These are phyloP conservation scores for Erigeron philadelphicus DNA, from an alignment of 140 eudicot species.

Conservation along the genomic window DNA sequence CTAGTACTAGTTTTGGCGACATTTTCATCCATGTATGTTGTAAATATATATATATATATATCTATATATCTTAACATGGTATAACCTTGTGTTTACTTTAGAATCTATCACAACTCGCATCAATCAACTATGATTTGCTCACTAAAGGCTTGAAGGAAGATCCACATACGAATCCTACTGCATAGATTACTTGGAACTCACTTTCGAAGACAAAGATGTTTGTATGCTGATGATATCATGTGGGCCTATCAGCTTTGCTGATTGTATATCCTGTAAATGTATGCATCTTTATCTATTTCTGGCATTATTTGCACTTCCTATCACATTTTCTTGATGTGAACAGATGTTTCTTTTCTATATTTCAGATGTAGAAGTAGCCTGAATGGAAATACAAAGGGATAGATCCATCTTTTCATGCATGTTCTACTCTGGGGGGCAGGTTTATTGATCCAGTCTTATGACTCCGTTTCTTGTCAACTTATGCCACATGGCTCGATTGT, in stretches of 20 bases:
- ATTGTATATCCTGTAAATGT: conserved; percentile 36
- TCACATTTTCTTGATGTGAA: conserved; percentile 1
- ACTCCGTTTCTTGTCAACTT: background rate
- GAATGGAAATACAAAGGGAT: conserved; percentile 15
- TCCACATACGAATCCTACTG: conserved; percentile 45
- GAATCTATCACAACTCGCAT: conserved; percentile 95
- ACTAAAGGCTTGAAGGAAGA: conserved; percentile 84
- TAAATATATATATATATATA: background rate
- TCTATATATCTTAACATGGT: background rate
- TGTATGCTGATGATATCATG: conserved; percentile 6
- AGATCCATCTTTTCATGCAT: conserved; percentile 13
- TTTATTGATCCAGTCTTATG: background rate
- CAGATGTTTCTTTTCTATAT: background rate
- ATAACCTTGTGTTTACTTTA: conserved; percentile 23
- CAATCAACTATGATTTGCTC: conserved; percentile 87
- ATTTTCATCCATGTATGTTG: background rate
- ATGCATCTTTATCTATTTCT: background rate
- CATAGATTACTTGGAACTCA: conserved; percentile 22
- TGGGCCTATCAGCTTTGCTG: conserved; percentile 26
- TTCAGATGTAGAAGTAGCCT: conserved; percentile 27
- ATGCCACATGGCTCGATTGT: background rate
- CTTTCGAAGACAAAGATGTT: conserved; percentile 7
- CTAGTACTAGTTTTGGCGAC: background rate
- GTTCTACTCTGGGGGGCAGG: conserved; percentile 13
- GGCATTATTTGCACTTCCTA: background rate